A percentile compares a stretch with the other conserved stretches of the same genome.
Conservation (phyloP, 139 green algal genomes). For the Chloropicon primus region DNA sequence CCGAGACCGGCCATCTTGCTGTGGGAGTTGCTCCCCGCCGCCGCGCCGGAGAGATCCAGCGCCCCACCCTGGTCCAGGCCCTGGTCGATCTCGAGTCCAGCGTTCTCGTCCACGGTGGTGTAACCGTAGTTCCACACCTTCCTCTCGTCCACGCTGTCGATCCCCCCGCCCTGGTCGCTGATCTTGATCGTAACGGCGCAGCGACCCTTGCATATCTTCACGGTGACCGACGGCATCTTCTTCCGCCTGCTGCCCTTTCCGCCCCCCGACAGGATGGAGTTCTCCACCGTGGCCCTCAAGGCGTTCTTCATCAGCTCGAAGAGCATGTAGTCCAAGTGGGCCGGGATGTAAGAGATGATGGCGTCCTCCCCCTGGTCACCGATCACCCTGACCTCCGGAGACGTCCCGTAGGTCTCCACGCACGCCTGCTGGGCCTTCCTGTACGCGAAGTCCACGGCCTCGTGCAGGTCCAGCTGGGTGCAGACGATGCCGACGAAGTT, state of each 20-base stretch:
- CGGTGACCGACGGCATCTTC: background rate
- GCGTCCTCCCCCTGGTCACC: slow-evolving; percentile 28
- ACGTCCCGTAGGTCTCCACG: slow-evolving; percentile 56
- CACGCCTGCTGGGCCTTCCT: slow-evolving; percentile 52
- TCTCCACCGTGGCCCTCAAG: slow-evolving; percentile 25
- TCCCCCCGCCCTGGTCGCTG: slow-evolving; percentile 66
- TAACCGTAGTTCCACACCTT: slow-evolving; percentile 60
- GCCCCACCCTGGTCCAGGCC: background rate
- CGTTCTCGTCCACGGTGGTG: slow-evolving; percentile 25
- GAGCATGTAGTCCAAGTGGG: slow-evolving; percentile 85
- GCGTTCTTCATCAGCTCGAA: slow-evolving; percentile 86
- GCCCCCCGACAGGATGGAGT: background rate
- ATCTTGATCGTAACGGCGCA: slow-evolving; percentile 35
- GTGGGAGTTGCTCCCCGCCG: background rate
- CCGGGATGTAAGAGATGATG: slow-evolving; percentile 65
- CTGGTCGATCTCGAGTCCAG: background rate
- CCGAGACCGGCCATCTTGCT: slow-evolving; percentile 56
- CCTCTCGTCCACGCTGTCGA: slow-evolving; percentile 26
- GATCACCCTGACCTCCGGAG: slow-evolving; percentile 48
- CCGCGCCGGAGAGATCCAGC: background rate
- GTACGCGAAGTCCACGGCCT: slow-evolving; percentile 50
- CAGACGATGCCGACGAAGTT: slow-evolving; percentile 22
- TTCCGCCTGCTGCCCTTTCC: background rate
- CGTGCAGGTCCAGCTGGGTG: slow-evolving; percentile 45
- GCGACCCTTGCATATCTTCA: slow-evolving; percentile 12